phyloP scores from a whole-genome alignment of 2,329 filamentous ascomycete genomes.

The Cylindrodendrum hubeiense region DNA sequence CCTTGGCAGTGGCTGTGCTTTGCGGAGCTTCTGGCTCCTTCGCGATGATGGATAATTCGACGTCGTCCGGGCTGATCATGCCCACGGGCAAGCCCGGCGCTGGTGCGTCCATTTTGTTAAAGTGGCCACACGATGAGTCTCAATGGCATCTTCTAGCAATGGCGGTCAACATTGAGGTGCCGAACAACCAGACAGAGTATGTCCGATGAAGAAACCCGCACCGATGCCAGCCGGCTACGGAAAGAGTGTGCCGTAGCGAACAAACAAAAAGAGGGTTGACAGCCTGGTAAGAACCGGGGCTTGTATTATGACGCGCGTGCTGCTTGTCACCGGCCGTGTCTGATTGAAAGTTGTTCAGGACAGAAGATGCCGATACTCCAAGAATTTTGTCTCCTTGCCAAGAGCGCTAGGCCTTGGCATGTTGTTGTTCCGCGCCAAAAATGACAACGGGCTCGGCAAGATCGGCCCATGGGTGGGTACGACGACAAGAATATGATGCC shows the following conservation, averaged over 20 bases:
- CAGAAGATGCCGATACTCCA: neutral
- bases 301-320: neutral
- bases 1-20: neutral
- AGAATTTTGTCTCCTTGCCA: neutral
- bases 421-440: neutral
- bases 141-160: neutral
- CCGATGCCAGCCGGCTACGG: neutral
- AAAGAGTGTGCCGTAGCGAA: neutral
- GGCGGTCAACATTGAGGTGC: neutral
- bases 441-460: slow-evolving; percentile 8
- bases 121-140: neutral
- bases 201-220: neutral
- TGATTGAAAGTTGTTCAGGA: slow-evolving; percentile 15
- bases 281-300: neutral
- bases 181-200: neutral
- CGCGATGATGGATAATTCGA: neutral
- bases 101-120: neutral
- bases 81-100: neutral
- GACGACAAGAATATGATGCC: neutral
- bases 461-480: slow-evolving; percentile 11
- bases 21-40: neutral
- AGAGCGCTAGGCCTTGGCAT: slow-evolving; percentile 7
- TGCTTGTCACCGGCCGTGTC: slow-evolving; percentile 10
- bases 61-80: neutral
- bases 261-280: neutral